Evolutionary conservation across 2,329 filamentous ascomycete genomes (phyloP).

Genomic region (Cercospora beticola): DNA sequence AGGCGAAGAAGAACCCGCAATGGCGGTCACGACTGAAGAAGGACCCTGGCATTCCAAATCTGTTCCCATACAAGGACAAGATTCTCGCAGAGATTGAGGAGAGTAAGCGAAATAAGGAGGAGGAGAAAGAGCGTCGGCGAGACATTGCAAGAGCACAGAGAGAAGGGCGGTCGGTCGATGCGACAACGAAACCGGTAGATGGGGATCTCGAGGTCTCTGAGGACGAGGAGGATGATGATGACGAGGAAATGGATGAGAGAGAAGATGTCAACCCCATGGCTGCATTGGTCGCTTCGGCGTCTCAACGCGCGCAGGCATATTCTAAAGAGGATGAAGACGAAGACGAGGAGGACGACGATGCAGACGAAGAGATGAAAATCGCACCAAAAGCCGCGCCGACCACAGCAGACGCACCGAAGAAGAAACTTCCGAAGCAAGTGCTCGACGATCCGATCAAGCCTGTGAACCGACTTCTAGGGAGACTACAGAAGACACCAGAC

Average conservation of each 20-base stretch:
- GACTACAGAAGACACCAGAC: constrained; percentile 69
- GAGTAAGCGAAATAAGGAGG: constrained; percentile 73
- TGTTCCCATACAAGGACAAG: constrained; percentile 97
- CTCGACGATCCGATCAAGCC: constrained; percentile 91
- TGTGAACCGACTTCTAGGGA: constrained; percentile 77
- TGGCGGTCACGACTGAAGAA: constrained; percentile 96
- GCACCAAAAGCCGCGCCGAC: constrained; percentile 8
- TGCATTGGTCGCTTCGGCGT: constrained; percentile 81
- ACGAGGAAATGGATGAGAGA: constrained; percentile 59
- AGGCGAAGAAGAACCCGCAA: constrained; percentile 94
- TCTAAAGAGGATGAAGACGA: constrained; percentile 60
- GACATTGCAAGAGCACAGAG: constrained; percentile 62
- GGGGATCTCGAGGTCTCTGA: constrained; percentile 52
- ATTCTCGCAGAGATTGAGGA: constrained; percentile 94
- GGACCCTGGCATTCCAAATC: constrained; percentile 93
- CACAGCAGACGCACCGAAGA: constrained; percentile 41
- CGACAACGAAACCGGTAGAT: constrained; percentile 50
- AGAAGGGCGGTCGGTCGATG: constrained; percentile 38
- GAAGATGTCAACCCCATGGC: constrained; percentile 85
- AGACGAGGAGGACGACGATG: constrained; percentile 55
- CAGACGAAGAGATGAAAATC: constrained; percentile 34
- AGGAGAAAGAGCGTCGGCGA: constrained; percentile 69
- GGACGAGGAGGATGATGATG: constrained; percentile 52
- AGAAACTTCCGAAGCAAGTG: constrained; percentile 88
- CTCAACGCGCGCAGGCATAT: constrained; percentile 70